Base-by-base conservation (phyloP, 1,139 yeast genomes). In the Saccharomyces pastorianus region DNA sequence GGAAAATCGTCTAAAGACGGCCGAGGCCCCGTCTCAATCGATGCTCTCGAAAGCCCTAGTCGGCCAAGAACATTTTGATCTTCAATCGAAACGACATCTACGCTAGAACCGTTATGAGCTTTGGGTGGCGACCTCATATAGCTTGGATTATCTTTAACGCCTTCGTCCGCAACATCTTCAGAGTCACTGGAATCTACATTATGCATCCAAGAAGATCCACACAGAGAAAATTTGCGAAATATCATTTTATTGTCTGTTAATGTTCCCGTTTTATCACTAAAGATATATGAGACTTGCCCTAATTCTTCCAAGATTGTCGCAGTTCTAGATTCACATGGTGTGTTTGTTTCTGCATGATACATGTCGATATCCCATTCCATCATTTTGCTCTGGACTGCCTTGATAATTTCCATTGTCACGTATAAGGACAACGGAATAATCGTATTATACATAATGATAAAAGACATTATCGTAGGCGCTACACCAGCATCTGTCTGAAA, bases 191-290 rank as follows among this genome's bases (percentile, higher is more conserved):
- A 7, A 58, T 66, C 93, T 27, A 84, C 70, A 61, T 85, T 90
- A 71, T 93, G 99, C 7, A 84, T 65, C 96, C 97, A 93, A 6
- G 96, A 83, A 4, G 85, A 79, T 1, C 99, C 99, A 57, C 88
- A 86, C 5, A 90, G 84, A 25, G 93, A 82, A 59, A 90, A 80
- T 64, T 88, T 89, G 51, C 96, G 76, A 67, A 90, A 90, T 28
- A 89, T 73, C 97, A 90, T 90, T 62, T 82, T 73, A 66, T 90
- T 90, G 64, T 90, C 96, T 0, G 99, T 95, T 57, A 95, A 76
- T 0, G 99, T 95, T 11, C 99, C 99, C 0, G 99, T 95, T 70
- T 95, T 95, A 70, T 95, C 99, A 59, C 96, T 88, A 69, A 95
- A 95, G 4, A 95, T 80, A 65, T 91, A 91, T 52, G 96, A 85